Evolutionary conservation across 2,329 filamentous ascomycete species (phyloP), one percentile per base, ranked within the genome.

Genomic region (Dactylonectria estremocensis): DNA sequence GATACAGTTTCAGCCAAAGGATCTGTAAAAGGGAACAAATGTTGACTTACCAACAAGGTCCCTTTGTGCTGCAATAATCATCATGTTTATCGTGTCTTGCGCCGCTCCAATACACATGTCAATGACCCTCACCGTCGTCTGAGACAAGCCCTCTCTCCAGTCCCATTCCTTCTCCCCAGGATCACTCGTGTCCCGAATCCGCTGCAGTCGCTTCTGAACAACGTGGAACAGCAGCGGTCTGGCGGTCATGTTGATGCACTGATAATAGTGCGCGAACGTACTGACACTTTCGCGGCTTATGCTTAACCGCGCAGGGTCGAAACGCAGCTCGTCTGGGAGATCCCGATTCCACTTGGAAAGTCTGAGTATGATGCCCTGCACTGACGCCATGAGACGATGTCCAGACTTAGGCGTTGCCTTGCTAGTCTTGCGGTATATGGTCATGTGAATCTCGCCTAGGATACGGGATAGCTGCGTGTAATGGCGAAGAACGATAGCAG

Each of bases 211-310:
- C 49, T 81, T 81, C 72, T 87, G 84, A 8, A 88, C 85, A 3
- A 89, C 83, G 68, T 87, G 83, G 66, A 88, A 87, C 0, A 89
- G 79, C 24, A 89, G 76, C 1, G 87, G 87, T 5, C 87, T 79
- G 0, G 83, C 85, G 0, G 86, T 87, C 86, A 89, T 88, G 70
- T 88, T 88, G 72, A 89, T 83, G 72, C 87, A 89, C 49, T 88
- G 86, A 67, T 88, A 88, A 69, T 88, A 88, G 69, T 89, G 87
- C 22, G 60, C 50, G 40, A 45, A 53, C 16, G 54, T 58, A 31
- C 54, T 50, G 6, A 64, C 61, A 28, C 54, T 58, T n/a, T 64
- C 61, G 16, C 61, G 61, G 24, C 33, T 57, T 31, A 59, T 40
- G 11, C 46, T 50, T 10, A 64, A 14, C n/a, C 45, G 31, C 10